Conservation (phyloP, 2,329 filamentous ascomycete species). For the Microcyclospora pomicola region DNA sequence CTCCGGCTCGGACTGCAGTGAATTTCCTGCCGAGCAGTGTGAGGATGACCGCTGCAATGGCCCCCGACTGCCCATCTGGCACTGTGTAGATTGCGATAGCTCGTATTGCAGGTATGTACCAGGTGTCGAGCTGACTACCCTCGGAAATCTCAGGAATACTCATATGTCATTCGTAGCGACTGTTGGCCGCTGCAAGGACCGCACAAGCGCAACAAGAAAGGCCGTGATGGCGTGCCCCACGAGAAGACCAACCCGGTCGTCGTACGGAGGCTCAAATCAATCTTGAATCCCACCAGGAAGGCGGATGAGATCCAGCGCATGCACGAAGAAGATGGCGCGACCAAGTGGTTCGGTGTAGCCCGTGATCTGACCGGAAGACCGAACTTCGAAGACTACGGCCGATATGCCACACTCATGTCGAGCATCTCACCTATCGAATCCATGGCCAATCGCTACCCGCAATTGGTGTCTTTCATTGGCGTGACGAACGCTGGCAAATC, state of each 20-base stretch:
- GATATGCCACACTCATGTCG: slow-evolving; percentile 33
- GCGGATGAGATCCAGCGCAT: slow-evolving; percentile 20
- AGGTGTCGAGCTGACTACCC: neutral
- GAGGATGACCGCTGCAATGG: slow-evolving; percentile 20
- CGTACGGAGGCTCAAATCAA: slow-evolving; percentile 16
- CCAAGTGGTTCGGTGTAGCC: slow-evolving; percentile 27
- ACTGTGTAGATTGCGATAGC: slow-evolving; percentile 22
- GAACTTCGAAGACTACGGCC: slow-evolving; percentile 30
- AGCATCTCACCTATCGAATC: slow-evolving; percentile 17
- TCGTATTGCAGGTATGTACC: slow-evolving; percentile 19
- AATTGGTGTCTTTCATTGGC: slow-evolving; percentile 23
- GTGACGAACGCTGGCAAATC: slow-evolving; percentile 35
- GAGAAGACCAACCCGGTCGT: slow-evolving; percentile 22
- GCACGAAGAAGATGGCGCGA: slow-evolving; percentile 24
- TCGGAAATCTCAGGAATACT: neutral
- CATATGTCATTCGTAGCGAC: slow-evolving; percentile 8
- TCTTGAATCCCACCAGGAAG: slow-evolving; percentile 16
- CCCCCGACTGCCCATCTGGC: slow-evolving; percentile 15
- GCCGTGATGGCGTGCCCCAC: slow-evolving; percentile 23
- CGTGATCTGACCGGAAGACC: slow-evolving; percentile 18
- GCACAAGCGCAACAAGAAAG: slow-evolving; percentile 21
- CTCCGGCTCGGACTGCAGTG: slow-evolving; percentile 2
- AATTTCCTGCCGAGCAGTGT: slow-evolving; percentile 14
- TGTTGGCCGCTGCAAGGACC: slow-evolving; percentile 21
- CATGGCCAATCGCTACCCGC: slow-evolving; percentile 17